Evolutionary conservation across 1,284 basidiomycete genomes (phyloP).

Genomic region (Coriolopsis trogii): DNA sequence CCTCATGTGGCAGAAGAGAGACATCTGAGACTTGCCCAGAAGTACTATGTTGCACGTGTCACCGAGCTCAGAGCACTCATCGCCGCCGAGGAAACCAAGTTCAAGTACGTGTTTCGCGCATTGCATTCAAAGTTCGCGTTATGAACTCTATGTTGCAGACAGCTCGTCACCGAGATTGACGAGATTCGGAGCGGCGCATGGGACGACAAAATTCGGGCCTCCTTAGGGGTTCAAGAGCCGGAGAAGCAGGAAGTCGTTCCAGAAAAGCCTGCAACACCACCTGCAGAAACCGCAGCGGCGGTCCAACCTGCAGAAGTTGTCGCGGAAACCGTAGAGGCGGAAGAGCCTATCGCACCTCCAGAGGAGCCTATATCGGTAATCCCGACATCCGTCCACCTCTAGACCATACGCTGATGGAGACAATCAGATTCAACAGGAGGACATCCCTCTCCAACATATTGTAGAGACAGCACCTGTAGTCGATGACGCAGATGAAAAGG

Average conservation of each 20-base stretch:
- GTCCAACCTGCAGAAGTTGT: too few species aligned
- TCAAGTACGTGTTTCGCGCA: constrained; percentile 57
- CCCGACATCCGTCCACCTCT: not conserved
- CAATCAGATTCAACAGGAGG: not conserved
- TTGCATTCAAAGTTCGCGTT: not conserved
- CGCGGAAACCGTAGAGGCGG: not conserved
- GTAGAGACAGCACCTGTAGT: not conserved
- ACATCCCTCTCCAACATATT: not conserved
- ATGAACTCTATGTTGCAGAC: constrained; percentile 19
- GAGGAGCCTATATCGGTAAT: not conserved
- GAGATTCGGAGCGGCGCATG: constrained; percentile 72
- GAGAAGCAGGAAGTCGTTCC: not conserved
- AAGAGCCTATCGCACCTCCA: not conserved
- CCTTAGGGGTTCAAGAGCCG: constrained; percentile 36
- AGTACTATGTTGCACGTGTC: constrained; percentile 70
- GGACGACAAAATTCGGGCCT: constrained; percentile 57
- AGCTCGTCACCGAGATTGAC: constrained; percentile 68
- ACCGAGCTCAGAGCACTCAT: constrained; percentile 73
- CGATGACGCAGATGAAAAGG: constrained; percentile 15
- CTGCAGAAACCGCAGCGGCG: too few species aligned
- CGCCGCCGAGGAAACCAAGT: constrained; percentile 69
- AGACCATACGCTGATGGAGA: not conserved
- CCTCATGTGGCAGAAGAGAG: constrained; percentile 12
- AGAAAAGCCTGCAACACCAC: not conserved
- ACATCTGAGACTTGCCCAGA: constrained; percentile 74